Base-by-base conservation (phyloP, 257 asterid species). In the Echium plantagineum region DNA sequence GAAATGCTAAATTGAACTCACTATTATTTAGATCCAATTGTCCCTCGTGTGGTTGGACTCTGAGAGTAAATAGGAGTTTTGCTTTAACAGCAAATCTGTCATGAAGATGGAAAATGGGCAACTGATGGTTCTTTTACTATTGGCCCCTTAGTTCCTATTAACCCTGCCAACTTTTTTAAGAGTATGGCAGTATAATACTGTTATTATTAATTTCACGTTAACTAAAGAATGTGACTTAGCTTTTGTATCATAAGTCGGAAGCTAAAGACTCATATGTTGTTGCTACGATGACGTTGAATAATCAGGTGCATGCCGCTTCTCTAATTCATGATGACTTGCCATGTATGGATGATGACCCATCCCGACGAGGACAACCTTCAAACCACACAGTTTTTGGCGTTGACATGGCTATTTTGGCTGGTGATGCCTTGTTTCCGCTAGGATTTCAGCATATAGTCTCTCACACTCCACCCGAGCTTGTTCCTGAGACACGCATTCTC, bases 261-360 rank as follows among this genome's bases (percentile, higher is more conserved):
- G 16, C 49, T 53, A 53, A 16, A n/a, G 20, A 17, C 6, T n/a
- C 22, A 35, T 35, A 20, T 53, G 13, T 8, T 53, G 21, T 53
- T 53, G 8, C 24, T 13, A 17, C n/a, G 58, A 8, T 42, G n/a
- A 15, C 15, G 18, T 18, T 31, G 58, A 66, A 26, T 30, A 22
- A 65, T 58, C 53, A 91, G 96, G 96, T 91, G 68, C 98, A 91
- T 69, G 93, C 96, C 61, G 98, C 98, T 60, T 91, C 98, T 15
- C 52, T 88, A 55, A 85, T 91, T 61, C 98, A 91, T 46, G 96
- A 91, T 61, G 98, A 91, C 78, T 74, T 90, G 64, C 98, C 98
- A 16, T 87, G 96, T 85, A 90, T 90, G 98, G 96, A 90, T 55
- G 96, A 90, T 46, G 98, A 85, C 67, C 87, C 96, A 52, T 87